A percentile compares a stretch with the other conserved stretches of the same genome.
These are phyloP conservation scores for Cercospora nicotianae DNA, from an alignment of 2,329 filamentous ascomycete species.

Conservation along the genomic window DNA sequence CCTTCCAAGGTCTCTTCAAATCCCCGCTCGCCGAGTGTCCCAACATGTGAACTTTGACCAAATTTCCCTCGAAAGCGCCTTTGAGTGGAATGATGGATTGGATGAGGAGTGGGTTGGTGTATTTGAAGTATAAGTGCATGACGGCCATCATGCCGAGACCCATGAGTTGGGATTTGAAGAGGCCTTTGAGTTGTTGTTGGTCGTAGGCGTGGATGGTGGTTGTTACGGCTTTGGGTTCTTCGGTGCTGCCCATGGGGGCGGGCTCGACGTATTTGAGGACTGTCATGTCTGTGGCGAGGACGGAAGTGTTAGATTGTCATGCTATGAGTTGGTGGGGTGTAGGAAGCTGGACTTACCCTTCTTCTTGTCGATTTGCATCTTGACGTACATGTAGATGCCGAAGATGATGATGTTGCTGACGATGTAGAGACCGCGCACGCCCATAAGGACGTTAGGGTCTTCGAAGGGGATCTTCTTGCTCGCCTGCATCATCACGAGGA, in stretches of 20 bases:
- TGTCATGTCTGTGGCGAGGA: constrained; percentile 69
- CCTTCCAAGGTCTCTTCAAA: constrained; percentile 95
- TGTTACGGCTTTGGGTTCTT: constrained; percentile 93
- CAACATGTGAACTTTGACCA: constrained; percentile 92
- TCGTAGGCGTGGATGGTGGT: constrained; percentile 98
- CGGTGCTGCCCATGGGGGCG: constrained; percentile 84
- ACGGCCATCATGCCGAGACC: constrained; percentile 96
- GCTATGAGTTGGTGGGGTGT: too few relatives aligned
- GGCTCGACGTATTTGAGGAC: constrained; percentile 99
- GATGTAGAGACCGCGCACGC: constrained; percentile 65
- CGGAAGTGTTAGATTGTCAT: not conserved
- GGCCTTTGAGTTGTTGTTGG: constrained; percentile 74
- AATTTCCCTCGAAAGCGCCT: constrained; percentile 89
- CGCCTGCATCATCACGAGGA: constrained; percentile 97
- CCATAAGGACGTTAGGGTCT: constrained; percentile 69
- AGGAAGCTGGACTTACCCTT: constrained; percentile 66
- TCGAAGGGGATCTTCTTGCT: constrained; percentile 95
- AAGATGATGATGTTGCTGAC: constrained; percentile 80
- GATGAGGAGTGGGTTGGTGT: constrained; percentile 98
- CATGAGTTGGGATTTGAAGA: constrained; percentile 91
- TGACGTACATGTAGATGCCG: constrained; percentile 79
- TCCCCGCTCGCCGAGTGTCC: constrained; percentile 85
- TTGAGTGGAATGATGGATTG: constrained; percentile 98
- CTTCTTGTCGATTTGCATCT: constrained; percentile 87
- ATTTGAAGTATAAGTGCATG: constrained; percentile 99